A percentile compares a stretch with the other conserved stretches of the same genome.
These are phyloP conservation scores for Apiospora rasikravindrae DNA, from an alignment of 2,329 filamentous ascomycete genomes.

Conservation along the genomic window DNA sequence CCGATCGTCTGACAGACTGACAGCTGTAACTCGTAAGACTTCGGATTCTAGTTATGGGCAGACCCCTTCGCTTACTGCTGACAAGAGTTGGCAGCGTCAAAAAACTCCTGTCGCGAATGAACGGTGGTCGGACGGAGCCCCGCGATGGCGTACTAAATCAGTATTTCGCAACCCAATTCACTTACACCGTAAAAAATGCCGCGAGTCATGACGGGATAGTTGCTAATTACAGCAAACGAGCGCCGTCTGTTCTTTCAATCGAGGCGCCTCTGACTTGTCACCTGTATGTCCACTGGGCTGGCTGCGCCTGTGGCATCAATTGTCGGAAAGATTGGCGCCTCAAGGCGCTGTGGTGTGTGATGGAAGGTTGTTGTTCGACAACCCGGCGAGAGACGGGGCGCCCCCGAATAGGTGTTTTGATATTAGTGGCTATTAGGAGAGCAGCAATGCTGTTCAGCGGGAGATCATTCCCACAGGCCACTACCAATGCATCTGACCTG, in stretches of 20 bases:
- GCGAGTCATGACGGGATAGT: neutral
- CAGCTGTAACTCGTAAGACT: neutral
- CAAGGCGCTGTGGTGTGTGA: neutral
- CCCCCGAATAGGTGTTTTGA: neutral
- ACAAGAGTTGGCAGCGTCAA: neutral
- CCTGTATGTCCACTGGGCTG: neutral
- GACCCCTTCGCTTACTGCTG: neutral
- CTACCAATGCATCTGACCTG: neutral
- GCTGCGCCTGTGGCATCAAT: neutral
- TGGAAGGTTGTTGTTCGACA: neutral
- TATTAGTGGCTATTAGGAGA: slow-evolving; percentile 6
- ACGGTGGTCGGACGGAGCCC: neutral
- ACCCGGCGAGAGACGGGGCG: neutral
- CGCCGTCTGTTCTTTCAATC: neutral
- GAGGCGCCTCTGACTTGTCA: neutral
- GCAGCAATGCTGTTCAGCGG: neutral
- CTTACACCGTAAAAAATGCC: neutral
- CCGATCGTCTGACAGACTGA: neutral
- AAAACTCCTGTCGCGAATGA: neutral
- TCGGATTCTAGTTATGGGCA: neutral
- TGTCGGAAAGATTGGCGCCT: neutral
- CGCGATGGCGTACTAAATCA: neutral
- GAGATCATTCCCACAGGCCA: neutral
- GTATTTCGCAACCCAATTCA: neutral
- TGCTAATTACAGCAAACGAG: neutral